phyloP scores from a whole-genome alignment of 768 basidiomycete genomes.

The Trametes meyenii region DNA sequence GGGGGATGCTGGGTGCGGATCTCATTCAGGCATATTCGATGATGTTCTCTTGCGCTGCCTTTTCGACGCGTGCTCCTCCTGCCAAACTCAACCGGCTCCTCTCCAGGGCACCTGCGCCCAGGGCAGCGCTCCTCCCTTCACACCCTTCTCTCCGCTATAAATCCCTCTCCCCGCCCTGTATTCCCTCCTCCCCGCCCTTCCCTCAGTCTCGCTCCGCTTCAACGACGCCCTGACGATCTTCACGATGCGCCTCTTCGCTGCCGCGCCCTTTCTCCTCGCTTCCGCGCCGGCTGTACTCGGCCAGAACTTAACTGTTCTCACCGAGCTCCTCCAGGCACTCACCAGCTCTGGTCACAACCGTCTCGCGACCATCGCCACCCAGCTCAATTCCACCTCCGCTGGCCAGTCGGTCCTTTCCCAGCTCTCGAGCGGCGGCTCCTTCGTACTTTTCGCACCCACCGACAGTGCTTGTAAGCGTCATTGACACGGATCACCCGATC shows the following conservation, averaged over 20 bases:
- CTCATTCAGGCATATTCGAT: background rate
- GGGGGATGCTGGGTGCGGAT: background rate
- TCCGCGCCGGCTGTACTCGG: conserved; percentile 33
- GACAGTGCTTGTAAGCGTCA: conserved; percentile 53
- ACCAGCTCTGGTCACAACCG: conserved; percentile 43
- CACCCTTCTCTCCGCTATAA: background rate
- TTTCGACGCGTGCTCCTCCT: conserved; percentile 4
- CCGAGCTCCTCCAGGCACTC: conserved; percentile 42
- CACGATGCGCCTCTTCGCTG: conserved; percentile 12
- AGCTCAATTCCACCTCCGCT: conserved; percentile 45
- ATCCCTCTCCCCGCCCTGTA: background rate
- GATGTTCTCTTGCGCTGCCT: background rate
- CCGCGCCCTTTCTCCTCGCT: conserved; percentile 17
- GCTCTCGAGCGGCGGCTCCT: conserved; percentile 45
- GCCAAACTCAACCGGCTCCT: conserved; percentile 1
- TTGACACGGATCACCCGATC: background rate
- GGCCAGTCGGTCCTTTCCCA: conserved; percentile 48
- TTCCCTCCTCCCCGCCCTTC: background rate
- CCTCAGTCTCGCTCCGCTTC: background rate
- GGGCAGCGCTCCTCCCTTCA: background rate
- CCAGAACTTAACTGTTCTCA: conserved; percentile 36
- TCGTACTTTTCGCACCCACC: conserved; percentile 59
- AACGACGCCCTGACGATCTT: conserved; percentile 3
- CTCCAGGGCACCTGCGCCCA: background rate
- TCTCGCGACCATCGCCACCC: conserved; percentile 42